Percentiles rank a stretch among this genome's conserved stretches.
These are phyloP conservation scores for Leishmania amazonensis DNA, from an alignment of 208 protist species.

Conservation along the genomic window DNA sequence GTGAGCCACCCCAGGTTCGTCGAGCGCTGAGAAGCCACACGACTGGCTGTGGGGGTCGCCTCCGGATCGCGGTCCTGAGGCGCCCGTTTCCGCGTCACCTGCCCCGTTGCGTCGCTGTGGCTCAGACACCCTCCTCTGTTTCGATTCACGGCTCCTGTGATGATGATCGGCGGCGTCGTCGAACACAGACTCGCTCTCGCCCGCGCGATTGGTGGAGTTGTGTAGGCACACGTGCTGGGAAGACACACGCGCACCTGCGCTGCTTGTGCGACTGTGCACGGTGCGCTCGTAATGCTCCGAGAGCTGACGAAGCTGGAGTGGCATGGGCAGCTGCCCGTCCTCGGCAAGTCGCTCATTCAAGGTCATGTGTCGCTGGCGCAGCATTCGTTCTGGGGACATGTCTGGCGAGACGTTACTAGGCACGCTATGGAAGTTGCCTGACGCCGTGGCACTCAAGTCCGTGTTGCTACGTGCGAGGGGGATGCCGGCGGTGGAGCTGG, in stretches of 20 bases:
- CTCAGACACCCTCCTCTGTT: not conserved
- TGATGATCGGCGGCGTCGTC: not conserved
- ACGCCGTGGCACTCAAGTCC: not conserved
- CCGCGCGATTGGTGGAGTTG: not conserved
- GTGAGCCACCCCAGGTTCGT: not conserved
- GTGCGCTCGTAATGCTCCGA: constrained; percentile 43
- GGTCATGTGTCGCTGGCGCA: constrained; percentile 37
- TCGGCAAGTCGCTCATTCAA: constrained; percentile 48
- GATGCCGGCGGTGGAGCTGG: not conserved
- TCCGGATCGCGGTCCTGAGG: not conserved
- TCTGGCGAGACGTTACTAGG: not conserved
- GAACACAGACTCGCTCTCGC: not conserved
- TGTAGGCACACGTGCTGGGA: not conserved
- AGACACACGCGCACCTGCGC: not conserved
- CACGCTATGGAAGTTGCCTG: not conserved
- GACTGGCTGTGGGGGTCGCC: not conserved
- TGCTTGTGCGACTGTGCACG: constrained; percentile 21
- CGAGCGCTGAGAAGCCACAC: not conserved
- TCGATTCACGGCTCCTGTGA: constrained; percentile 6
- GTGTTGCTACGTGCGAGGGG: not conserved
- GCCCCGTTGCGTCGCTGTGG: not conserved
- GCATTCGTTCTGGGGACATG: constrained; percentile 3
- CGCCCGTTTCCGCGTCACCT: not conserved
- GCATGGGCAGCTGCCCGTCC: constrained; percentile 36
- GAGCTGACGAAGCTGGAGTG: constrained; percentile 34